Evolutionary conservation across 768 basidiomycete genomes (phyloP), one percentile per base, ranked within the genome.

Genomic region (Cystofilobasidium bisporidii): DNA sequence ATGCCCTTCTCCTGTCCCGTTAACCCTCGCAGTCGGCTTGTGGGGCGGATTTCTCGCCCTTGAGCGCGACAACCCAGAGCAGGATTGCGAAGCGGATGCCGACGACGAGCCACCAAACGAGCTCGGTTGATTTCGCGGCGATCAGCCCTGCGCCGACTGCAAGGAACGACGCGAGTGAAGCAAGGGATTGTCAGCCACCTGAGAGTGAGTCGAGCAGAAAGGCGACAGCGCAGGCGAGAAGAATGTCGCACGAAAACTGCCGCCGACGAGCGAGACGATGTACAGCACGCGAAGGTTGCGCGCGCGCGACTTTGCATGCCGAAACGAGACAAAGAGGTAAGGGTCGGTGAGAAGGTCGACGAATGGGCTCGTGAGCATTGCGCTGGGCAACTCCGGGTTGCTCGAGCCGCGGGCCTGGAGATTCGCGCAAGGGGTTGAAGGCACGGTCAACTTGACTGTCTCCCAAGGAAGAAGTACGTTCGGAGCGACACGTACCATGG

Each of bases 11-110:
- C n/a, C n/a, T n/a, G n/a, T n/a, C n/a, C 36, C 36, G 6, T 36
- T 12, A 36, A 12, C 12, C 36, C 36, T 36, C 36, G 36, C 12
- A 36, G 6, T 6, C 36, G 5, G 45, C 45, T 6, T 24, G 9
- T 18, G 6, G 9, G n/a, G 79, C 64, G 74, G 77, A 20, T 63
- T 69, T 61, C 77, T 78, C 72, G 72, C 67, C 32, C 75, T 79
- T 33, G 73, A 73, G 15, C 67, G 70, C 26, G 71, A 78, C 48
- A 78, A 72, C 71, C 73, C 77, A 57, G 72, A 65, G 32, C 76
- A 78, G n/a, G 79, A 78, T 20, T 60, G 59, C 20, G 63, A 62
- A 5, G 70, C 78, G 11, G 71, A 72, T 24, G 70, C 72, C 55
- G 71, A 72, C 26, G 69, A 69, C 33, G 24, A 61, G 36, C 61